Evolutionary conservation across 2,329 filamentous ascomycete species (phyloP), one percentile per base, ranked within the genome.

Genomic region (Fusarium agapanthi): DNA sequence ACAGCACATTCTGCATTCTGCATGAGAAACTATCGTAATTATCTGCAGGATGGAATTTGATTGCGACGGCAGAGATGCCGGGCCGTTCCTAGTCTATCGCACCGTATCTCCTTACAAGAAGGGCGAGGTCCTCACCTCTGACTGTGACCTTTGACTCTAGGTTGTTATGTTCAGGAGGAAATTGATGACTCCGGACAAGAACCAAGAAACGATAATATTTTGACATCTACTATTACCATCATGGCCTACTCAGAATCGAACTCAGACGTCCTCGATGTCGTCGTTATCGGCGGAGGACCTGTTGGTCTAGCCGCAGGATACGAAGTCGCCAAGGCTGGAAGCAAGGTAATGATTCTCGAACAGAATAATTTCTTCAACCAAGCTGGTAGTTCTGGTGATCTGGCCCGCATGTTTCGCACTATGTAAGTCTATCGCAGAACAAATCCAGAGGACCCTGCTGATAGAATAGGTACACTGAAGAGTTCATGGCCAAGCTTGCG

Each of bases 321-420:
- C 20, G 69, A 72, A 32, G 68, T 71, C 7, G 67, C 66, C 12
- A 71, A 71, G 43, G 34, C 67, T 11, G 66, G 60, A 13, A 56
- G 50, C 34, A 65, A 32, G 10, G 66, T 71, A 4, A 65, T 71
- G 15, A 65, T 70, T 5, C 61, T 71, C 3, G 67, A 70, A n/a
- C 66, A 70, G 7, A 71, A 71, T 18, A 71, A 71, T 6, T 69
- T 71, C 22, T 71, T 70, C 40, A 71, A 71, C 6, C 61, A 71
- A 5, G 67, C 66, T 3, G 66, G 67, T 5, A 71, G 66, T n/a
- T 71, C 67, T 0, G 66, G 67, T 5, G 67, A 70, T 15, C 30
- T 71, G 26, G 67, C 67, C 6, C 66, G 67, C 24, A 70, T 70
- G 67, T 71, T 71, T 13, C 66, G 67, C 9, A 71, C 66, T 11